phyloP scores from a whole-genome alignment of 1,139 yeast species.

The Kluyveromyces sp. region DNA sequence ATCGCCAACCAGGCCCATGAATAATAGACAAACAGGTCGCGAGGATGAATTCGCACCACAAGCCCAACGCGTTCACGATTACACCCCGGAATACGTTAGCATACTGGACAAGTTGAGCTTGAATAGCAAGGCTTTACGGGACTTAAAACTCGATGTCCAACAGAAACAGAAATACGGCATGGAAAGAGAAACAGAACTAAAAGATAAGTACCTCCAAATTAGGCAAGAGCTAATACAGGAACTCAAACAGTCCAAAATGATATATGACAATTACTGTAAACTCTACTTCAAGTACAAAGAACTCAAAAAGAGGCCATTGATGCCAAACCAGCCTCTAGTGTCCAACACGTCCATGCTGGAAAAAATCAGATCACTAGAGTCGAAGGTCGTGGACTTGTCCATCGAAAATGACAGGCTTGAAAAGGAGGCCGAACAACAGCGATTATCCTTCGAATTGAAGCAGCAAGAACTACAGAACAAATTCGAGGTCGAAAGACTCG shows the following conservation, averaged over 20 bases:
- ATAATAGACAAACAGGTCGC: background rate
- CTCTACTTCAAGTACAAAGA: constrained; percentile 38
- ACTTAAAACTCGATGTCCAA: constrained; percentile 16
- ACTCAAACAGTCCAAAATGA: constrained; percentile 27
- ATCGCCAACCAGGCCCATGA: constrained; percentile 11
- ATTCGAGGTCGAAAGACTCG: constrained; percentile 12
- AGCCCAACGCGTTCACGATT: constrained; percentile 5
- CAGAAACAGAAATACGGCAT: constrained; percentile 14
- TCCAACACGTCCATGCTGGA: constrained; percentile 5
- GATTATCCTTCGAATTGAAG: constrained; percentile 18
- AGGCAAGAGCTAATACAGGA: constrained; percentile 30
- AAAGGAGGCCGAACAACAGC: constrained; percentile 19
- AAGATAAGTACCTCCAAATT: constrained; percentile 31
- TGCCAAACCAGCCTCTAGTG: constrained; percentile 9
- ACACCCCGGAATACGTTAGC: constrained; percentile 16
- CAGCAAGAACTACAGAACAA: constrained; percentile 19
- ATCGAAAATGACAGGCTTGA: constrained; percentile 18
- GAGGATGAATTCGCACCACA: background rate
- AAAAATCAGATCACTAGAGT: constrained; percentile 14
- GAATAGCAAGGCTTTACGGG: constrained; percentile 23
- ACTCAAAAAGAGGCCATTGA: constrained; percentile 22
- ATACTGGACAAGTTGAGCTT: constrained; percentile 20
- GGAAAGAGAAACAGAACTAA: constrained; percentile 26
- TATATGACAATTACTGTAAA: constrained; percentile 35
- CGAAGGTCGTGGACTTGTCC: constrained; percentile 19